A percentile compares a stretch with the other conserved stretches of the same genome.
These are phyloP conservation scores for Leccinum obscurum DNA, from an alignment of 768 basidiomycete genomes.

Conservation along the genomic window DNA sequence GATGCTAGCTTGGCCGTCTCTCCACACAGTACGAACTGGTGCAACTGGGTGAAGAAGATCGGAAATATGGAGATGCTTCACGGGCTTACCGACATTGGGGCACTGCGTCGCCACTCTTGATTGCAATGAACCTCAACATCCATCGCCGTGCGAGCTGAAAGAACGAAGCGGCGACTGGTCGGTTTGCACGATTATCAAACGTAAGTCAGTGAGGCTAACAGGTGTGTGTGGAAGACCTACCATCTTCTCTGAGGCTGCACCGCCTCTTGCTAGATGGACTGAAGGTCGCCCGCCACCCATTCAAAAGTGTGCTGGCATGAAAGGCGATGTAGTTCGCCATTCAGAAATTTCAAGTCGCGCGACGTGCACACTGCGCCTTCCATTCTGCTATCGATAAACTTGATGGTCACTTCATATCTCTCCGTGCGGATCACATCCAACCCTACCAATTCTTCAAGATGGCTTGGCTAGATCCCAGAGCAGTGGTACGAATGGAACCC, in stretches of 20 bases:
- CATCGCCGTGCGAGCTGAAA: background rate
- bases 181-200: background rate
- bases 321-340: conserved; percentile 14
- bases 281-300: background rate
- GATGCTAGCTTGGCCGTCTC: conserved; percentile 1
- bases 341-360: conserved; percentile 1
- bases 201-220: background rate
- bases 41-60: too few relatives aligned
- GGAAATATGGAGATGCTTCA: too few relatives aligned
- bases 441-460: conserved; percentile 2
- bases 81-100: too few relatives aligned
- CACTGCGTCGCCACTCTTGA: too few relatives aligned
- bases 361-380: conserved; percentile 18
- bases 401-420: conserved; percentile 9
- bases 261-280: background rate
- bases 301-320: conserved; percentile 2
- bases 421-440: conserved; percentile 23
- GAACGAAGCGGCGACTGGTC: background rate
- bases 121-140: background rate
- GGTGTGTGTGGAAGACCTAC: background rate
- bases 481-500: background rate
- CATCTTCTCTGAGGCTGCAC: background rate
- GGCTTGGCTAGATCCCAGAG: background rate
- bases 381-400: conserved; percentile 15
- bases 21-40: background rate